phyloP scores from a whole-genome alignment of 345 rosid species.

The Acer yangbiense region DNA sequence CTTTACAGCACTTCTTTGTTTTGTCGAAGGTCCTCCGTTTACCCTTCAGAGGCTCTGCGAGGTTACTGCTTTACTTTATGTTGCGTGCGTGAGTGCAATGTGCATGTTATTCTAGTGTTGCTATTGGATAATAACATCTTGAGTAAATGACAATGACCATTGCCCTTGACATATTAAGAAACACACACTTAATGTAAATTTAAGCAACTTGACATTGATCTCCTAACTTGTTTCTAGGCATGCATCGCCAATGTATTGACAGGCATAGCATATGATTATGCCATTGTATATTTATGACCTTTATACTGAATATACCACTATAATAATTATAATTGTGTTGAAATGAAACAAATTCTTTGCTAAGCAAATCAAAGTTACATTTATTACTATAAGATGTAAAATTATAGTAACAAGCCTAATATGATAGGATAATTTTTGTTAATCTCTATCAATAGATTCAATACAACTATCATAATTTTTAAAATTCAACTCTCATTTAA shows the following conservation, averaged over 20 bases:
- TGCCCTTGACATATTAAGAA: background rate
- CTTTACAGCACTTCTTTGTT: constrained; percentile 66
- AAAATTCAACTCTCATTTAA: no score
- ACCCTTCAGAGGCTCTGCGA: constrained; percentile 94
- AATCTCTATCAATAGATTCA: background rate
- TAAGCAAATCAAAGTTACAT: background rate
- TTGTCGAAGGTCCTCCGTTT: constrained; percentile 91
- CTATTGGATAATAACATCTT: background rate
- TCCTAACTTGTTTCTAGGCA: background rate
- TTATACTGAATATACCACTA: background rate
- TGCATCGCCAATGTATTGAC: background rate
- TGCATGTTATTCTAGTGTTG: background rate
- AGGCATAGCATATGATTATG: background rate
- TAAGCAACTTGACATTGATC: background rate
- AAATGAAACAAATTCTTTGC: background rate
- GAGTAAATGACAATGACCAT: background rate
- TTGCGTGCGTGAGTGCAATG: background rate
- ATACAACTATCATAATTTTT: background rate
- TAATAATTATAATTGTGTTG: background rate
- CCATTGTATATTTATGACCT: background rate
- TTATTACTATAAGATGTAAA: background rate
- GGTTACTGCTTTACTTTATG: constrained; percentile 41
- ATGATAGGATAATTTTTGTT: background rate
- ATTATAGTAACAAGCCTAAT: background rate
- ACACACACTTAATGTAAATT: background rate